Percentiles rank a stretch among this genome's conserved stretches.
Evolutionary conservation across 192 early-diverging fungal species (phyloP).

Genomic region (Backusella liffmaniae): DNA sequence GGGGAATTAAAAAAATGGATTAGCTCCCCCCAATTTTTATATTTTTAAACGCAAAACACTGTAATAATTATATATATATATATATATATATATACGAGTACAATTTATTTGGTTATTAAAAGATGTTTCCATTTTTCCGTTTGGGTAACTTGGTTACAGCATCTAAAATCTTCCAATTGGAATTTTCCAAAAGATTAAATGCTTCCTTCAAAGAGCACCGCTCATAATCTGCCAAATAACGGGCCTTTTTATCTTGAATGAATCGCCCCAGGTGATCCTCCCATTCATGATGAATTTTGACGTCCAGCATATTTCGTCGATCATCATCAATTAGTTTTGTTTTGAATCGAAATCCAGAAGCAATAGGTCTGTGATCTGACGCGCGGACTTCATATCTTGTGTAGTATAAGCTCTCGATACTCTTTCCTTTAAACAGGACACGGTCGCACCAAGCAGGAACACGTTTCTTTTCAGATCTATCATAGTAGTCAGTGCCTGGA

Average conservation of each 20-base stretch:
- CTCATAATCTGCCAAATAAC: constrained; percentile 23
- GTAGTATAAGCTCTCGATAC: constrained; percentile 52
- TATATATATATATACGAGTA: neutral
- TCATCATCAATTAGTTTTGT: constrained; percentile 61
- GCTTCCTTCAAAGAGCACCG: constrained; percentile 16
- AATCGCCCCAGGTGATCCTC: constrained; percentile 34
- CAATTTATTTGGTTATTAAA: neutral
- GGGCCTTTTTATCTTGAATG: constrained; percentile 21
- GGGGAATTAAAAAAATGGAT: too few relatives aligned
- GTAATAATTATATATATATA: too few relatives aligned
- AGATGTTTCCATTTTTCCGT: neutral
- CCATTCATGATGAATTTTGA: constrained; percentile 52
- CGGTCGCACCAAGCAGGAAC: constrained; percentile 97
- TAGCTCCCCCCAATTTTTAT: too few relatives aligned
- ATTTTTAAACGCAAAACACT: too few relatives aligned
- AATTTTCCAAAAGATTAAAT: neutral
- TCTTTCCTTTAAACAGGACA: constrained; percentile 61
- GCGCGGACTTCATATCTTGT: constrained; percentile 65
- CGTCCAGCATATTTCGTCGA: constrained; percentile 40
- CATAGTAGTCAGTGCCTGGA: constrained; percentile 78
- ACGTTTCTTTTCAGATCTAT: constrained; percentile 91
- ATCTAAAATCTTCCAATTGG: constrained; percentile 23
- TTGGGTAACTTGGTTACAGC: constrained; percentile 8
- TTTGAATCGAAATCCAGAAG: constrained; percentile 60
- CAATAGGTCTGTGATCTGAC: constrained; percentile 87